Evolutionary conservation across 2,329 filamentous ascomycete species (phyloP).

Genomic region (Phialophora verrucosa): DNA sequence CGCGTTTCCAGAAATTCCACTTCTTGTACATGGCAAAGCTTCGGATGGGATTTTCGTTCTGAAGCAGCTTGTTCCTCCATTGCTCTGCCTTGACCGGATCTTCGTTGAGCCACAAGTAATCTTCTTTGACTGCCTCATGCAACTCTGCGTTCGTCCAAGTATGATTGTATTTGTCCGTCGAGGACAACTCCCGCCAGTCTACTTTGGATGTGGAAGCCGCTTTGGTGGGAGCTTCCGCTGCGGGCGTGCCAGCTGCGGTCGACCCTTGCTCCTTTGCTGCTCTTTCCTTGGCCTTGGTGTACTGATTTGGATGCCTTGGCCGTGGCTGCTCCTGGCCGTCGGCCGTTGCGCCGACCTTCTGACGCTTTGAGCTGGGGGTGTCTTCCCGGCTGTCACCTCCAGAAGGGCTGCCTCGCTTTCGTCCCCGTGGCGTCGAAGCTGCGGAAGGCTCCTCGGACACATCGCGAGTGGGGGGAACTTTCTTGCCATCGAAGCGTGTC

Average conservation of each 20-base stretch:
- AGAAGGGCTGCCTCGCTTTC: constrained; percentile 32
- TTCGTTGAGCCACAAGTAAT: constrained; percentile 36
- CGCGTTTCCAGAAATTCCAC: constrained; percentile 38
- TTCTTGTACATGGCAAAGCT: constrained; percentile 39
- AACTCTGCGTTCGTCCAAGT: constrained; percentile 39
- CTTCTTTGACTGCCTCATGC: constrained; percentile 32
- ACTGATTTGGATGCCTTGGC: constrained; percentile 38
- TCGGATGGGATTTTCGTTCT: constrained; percentile 38
- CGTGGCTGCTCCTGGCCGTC: constrained; percentile 26
- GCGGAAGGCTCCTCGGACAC: constrained; percentile 34
- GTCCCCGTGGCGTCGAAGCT: constrained; percentile 27
- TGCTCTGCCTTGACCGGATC: constrained; percentile 34
- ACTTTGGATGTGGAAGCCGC: constrained; percentile 16
- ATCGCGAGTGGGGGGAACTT: constrained; percentile 37
- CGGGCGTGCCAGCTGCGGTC: constrained; percentile 10
- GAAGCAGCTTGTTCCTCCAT: constrained; percentile 37
- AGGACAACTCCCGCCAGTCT: constrained; percentile 28
- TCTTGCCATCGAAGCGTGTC: constrained; percentile 38
- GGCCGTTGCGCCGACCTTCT: constrained; percentile 19
- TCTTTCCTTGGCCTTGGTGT: constrained; percentile 34
- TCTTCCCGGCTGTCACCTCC: constrained; percentile 27
- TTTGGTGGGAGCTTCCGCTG: constrained; percentile 13
- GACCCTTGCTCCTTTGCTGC: constrained; percentile 25
- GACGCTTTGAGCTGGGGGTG: constrained; percentile 36
- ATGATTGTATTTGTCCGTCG: constrained; percentile 23